Evolutionary conservation across 495 filamentous ascomycete species (phyloP).

Genomic region (Elasticomyces elasticus): DNA sequence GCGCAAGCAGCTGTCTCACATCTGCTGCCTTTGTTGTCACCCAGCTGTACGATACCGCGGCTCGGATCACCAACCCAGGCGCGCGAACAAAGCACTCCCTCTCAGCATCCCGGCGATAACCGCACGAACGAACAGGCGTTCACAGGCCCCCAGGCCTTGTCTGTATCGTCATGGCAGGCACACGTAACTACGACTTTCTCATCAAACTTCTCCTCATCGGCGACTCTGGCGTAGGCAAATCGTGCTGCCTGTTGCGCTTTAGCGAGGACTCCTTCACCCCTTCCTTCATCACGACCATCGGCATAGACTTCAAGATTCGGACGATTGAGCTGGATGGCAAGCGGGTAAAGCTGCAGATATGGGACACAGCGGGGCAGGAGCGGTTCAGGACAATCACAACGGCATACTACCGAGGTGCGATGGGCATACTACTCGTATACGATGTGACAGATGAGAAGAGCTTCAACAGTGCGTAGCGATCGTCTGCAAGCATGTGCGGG

Average conservation of each 20-base stretch:
- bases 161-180: slow-evolving; percentile 65
- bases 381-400: slow-evolving; percentile 98
- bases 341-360: slow-evolving; percentile 97
- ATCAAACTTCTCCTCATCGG: slow-evolving; percentile 98
- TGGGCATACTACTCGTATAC: slow-evolving; percentile 97
- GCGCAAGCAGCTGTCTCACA: slow-evolving; percentile 1
- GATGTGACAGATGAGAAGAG: slow-evolving; percentile 96
- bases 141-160: background rate
- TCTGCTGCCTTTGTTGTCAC: background rate
- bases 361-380: slow-evolving; percentile 97
- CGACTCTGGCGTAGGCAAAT: slow-evolving; percentile 96
- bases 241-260: slow-evolving; percentile 95
- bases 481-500: background rate
- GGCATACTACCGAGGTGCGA: slow-evolving; percentile 94
- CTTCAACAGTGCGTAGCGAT: slow-evolving; percentile 72
- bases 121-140: background rate
- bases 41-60: background rate
- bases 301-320: slow-evolving; percentile 99
- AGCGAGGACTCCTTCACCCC: slow-evolving; percentile 98
- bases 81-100: background rate
- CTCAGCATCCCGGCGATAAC: background rate
- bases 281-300: slow-evolving; percentile 98
- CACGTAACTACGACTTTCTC: slow-evolving; percentile 96
- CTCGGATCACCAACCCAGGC: background rate
- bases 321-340: slow-evolving; percentile 98